Conservation (phyloP, 2,329 filamentous ascomycete species). For the Penicillium capsulatum region DNA sequence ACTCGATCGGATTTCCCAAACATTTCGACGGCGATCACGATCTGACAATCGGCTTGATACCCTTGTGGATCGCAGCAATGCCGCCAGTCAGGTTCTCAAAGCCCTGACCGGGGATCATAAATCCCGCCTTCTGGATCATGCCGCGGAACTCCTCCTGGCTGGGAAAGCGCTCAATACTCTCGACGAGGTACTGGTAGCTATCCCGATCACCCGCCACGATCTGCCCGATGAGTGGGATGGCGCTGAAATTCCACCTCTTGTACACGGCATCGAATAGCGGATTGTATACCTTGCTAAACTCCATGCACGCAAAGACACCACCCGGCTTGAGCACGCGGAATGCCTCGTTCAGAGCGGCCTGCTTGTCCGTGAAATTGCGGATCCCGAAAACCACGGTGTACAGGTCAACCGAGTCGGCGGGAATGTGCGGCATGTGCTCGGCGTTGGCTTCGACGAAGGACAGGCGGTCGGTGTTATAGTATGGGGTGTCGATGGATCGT, state of each 20-base stretch:
- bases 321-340: slow-evolving; percentile 87
- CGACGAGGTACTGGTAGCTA: slow-evolving; percentile 96
- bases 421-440: slow-evolving; percentile 64
- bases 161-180: slow-evolving; percentile 94
- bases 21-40: slow-evolving; percentile 1
- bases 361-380: slow-evolving; percentile 92
- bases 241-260: slow-evolving; percentile 92
- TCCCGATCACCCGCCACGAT: slow-evolving; percentile 89
- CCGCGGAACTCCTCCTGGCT: slow-evolving; percentile 75
- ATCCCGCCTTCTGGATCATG: slow-evolving; percentile 62
- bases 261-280: slow-evolving; percentile 78
- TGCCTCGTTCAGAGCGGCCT: slow-evolving; percentile 74
- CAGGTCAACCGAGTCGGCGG: slow-evolving; percentile 72
- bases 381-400: slow-evolving; percentile 99
- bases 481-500: slow-evolving; percentile 63
- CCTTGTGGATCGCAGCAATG: slow-evolving; percentile 94
- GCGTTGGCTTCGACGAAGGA: slow-evolving; percentile 87
- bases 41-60: slow-evolving; percentile 66
- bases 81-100: slow-evolving; percentile 91
- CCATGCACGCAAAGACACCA: slow-evolving; percentile 91
- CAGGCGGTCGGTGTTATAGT: slow-evolving; percentile 53
- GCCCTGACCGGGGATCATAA: slow-evolving; percentile 72
- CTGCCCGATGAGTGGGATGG: slow-evolving; percentile 93
- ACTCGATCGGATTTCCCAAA: not conserved
- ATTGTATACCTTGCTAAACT: slow-evolving; percentile 84